Evolutionary conservation across 768 basidiomycete species (phyloP).

Genomic region (Suillus americanus): DNA sequence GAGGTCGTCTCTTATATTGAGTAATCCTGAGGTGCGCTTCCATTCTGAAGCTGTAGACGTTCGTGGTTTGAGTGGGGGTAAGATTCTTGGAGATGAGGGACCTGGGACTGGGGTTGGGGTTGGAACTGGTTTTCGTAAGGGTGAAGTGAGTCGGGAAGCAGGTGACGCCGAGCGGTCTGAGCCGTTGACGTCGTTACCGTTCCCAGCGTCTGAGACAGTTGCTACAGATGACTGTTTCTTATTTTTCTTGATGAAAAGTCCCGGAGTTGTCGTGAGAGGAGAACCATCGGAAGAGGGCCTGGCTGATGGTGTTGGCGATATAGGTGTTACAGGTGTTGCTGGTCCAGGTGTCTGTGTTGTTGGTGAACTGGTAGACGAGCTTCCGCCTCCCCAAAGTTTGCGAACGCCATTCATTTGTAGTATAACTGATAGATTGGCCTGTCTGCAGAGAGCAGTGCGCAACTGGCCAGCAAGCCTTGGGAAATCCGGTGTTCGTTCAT

Average conservation of each 20-base stretch:
- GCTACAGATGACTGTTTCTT: slow-evolving; percentile 32
- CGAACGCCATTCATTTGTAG: slow-evolving; percentile 60
- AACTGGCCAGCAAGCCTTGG: slow-evolving; percentile 2
- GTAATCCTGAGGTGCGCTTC: slow-evolving; percentile 43
- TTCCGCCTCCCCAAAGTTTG: slow-evolving; percentile 53
- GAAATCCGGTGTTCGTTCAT: not conserved
- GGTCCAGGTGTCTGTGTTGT: slow-evolving; percentile 18
- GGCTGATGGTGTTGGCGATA: slow-evolving; percentile 20
- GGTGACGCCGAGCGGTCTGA: slow-evolving; percentile 27
- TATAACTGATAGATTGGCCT: slow-evolving; percentile 29
- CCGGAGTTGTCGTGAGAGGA: slow-evolving; percentile 27
- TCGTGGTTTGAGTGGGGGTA: slow-evolving; percentile 34
- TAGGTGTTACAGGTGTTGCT: slow-evolving; percentile 15
- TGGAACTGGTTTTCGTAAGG: slow-evolving; percentile 16
- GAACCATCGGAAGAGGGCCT: not conserved
- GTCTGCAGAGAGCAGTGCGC: not conserved
- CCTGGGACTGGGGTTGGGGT: slow-evolving; percentile 39
- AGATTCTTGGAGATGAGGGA: slow-evolving; percentile 39
- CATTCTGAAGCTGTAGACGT: slow-evolving; percentile 39
- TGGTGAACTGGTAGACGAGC: slow-evolving; percentile 31
- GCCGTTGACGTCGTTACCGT: slow-evolving; percentile 21
- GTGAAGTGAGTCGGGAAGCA: slow-evolving; percentile 24
- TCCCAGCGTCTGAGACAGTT: slow-evolving; percentile 15
- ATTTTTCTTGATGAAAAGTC: slow-evolving; percentile 55
- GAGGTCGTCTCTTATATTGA: slow-evolving; percentile 77